Percentiles rank a stretch among this genome's conserved stretches.
Conservation (phyloP, 345 rosid species). For the Brassica rapa region DNA sequence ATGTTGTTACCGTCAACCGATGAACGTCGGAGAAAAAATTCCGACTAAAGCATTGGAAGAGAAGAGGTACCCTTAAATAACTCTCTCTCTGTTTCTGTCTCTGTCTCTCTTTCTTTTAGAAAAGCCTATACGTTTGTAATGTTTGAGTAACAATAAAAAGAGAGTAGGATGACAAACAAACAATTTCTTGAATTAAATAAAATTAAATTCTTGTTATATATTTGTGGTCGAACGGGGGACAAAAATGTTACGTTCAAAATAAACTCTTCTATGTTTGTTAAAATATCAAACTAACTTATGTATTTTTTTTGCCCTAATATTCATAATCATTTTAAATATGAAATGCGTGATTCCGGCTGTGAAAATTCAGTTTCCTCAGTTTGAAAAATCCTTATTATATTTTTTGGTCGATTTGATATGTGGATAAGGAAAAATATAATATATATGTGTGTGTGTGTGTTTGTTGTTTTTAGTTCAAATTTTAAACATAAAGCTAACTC, state of each 20-base stretch:
- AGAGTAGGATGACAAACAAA: constrained; percentile 30
- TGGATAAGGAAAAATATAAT: background rate
- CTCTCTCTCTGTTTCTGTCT: constrained; percentile 5
- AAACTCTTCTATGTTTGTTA: background rate
- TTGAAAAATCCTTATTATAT: background rate
- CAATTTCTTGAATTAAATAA: background rate
- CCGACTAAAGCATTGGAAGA: constrained; percentile 9
- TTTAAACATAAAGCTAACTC: background rate
- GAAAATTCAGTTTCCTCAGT: background rate
- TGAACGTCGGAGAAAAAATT: background rate
- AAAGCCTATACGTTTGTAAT: constrained; percentile 28
- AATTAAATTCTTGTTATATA: background rate
- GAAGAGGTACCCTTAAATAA: constrained; percentile 14
- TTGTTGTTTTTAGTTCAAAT: background rate
- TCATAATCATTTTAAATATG: background rate
- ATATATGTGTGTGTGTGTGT: background rate
- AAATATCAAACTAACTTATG: background rate
- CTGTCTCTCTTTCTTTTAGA: constrained; percentile 12
- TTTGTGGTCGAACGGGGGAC: constrained; percentile 33
- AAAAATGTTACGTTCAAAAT: constrained; percentile 15
- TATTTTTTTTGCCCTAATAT: background rate
- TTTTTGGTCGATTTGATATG: background rate
- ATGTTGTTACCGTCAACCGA: constrained; percentile 18
- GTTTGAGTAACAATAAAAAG: constrained; percentile 30
- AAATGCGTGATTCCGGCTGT: background rate